Evolutionary conservation across 2,329 filamentous ascomycete genomes (phyloP), one percentile per base, ranked within the genome.

Genomic region (Pseudopithomyces chartarum): DNA sequence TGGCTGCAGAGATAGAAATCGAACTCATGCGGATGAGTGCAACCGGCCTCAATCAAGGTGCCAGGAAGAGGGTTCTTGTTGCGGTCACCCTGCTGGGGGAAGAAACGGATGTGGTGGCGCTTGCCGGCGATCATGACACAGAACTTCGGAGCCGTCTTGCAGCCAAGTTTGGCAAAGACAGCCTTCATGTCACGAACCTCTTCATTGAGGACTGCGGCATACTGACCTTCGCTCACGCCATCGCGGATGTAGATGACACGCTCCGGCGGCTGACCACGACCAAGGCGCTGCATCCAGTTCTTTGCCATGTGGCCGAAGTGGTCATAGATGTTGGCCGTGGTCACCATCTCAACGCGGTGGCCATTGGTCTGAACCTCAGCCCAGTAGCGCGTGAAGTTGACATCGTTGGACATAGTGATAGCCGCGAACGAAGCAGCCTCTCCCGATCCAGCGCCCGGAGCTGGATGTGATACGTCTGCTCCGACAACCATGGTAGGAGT

Each of bases 241-340:
- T 99, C 95, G 17, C 95, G 91, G 76, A 98, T 90, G 77, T 96
- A 98, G 65, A 96, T 90, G 54, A 99, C 82, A 36, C 93, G 87
- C n/a, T 83, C 65, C 0, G 94, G 93, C 15, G 81, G 68, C 23
- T 74, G 73, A n/a, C 85, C 83, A 1, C 78, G 76, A 19, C 82
- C 82, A 51, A 84, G 79, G 2, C 77, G 82, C 15, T 78, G 67
- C 29, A 84, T 79, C 91, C 93, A 98, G 42, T 84, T 76, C 19
- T 78, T 77, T 7, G 90, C 75, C 2, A 96, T 80, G 6, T 84
- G 83, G 0, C 82, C 79, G 22, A 97, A 82, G 72, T 93, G 86
- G 13, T 77, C 77, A 6, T 85, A 79, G 49, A 92, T 84, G 61
- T 92, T 95, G 0, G 79, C 73, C 0, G 84, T 81, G 0, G 84